Conservation (phyloP, 305 asterid species). For the Rubia tinctorum region DNA sequence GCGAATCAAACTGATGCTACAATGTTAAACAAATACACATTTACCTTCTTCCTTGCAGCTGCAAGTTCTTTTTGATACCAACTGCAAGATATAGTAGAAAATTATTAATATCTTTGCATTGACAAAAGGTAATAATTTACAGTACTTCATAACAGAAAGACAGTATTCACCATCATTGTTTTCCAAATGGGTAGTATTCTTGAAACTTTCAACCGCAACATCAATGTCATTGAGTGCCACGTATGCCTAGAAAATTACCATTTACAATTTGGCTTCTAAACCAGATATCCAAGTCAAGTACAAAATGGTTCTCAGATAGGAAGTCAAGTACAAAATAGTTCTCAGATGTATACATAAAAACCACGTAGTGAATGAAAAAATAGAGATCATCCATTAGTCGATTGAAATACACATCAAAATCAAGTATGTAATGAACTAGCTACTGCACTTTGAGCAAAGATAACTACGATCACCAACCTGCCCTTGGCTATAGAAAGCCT, state of each 20-base stretch:
- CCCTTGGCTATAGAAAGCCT: slow-evolving; percentile 40
- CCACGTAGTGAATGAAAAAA: neutral
- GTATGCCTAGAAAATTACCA: neutral
- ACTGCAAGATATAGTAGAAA: too few relatives aligned
- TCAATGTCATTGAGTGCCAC: neutral
- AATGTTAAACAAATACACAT: too few relatives aligned
- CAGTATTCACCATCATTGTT: neutral
- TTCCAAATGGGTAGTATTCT: neutral
- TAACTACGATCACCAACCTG: slow-evolving; percentile 27
- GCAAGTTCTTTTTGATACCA: too few relatives aligned
- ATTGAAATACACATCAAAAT: neutral
- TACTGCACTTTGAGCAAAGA: neutral
- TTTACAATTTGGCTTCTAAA: neutral
- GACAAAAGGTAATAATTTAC: neutral
- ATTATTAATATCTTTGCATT: too few relatives aligned
- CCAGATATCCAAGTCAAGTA: neutral
- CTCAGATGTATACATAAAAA: neutral
- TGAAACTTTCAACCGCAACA: neutral
- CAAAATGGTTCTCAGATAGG: neutral
- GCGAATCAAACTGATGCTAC: too few relatives aligned
- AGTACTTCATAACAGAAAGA: neutral
- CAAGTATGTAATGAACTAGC: neutral
- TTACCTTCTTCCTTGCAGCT: too few relatives aligned
- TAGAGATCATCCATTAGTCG: neutral
- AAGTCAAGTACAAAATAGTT: neutral